Evolutionary conservation across 1,139 yeast species (phyloP).

Genomic region (Candida sojae): DNA sequence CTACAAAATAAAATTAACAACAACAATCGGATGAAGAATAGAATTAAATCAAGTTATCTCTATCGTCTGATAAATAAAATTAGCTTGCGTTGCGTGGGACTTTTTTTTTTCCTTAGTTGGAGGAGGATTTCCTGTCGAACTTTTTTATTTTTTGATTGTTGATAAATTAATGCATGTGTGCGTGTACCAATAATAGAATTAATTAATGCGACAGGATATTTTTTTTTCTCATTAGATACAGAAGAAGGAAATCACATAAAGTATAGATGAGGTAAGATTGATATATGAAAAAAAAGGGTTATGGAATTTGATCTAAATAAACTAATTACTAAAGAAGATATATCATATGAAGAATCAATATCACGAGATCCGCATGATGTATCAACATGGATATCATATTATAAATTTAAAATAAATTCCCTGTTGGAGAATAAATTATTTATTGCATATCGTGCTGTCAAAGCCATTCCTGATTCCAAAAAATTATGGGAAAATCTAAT

Average conservation of each 20-base stretch:
- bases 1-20: too few species aligned
- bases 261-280: background rate
- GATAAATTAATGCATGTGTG: background rate
- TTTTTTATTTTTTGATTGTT: background rate
- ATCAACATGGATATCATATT: slow-evolving; percentile 57
- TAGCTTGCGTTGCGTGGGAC: too few species aligned
- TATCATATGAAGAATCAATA: slow-evolving; percentile 49
- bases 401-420: slow-evolving; percentile 28
- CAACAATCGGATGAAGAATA: too few species aligned
- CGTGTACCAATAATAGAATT: background rate
- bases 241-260: slow-evolving; percentile 15
- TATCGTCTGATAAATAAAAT: too few species aligned
- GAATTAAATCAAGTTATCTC: too few species aligned
- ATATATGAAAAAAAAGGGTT: background rate
- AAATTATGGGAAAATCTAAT: slow-evolving; percentile 54
- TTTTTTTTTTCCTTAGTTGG: too few species aligned
- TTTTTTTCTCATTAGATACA: background rate
- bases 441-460: slow-evolving; percentile 56
- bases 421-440: slow-evolving; percentile 36
- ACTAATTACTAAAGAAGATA: slow-evolving; percentile 32
- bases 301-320: slow-evolving; percentile 17
- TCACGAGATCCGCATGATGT: slow-evolving; percentile 44
- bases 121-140: background rate
- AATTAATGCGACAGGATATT: background rate
- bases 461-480: slow-evolving; percentile 47